Conservation (phyloP, 352 stramenopile species). For the Globisporangium orthogonon region DNA sequence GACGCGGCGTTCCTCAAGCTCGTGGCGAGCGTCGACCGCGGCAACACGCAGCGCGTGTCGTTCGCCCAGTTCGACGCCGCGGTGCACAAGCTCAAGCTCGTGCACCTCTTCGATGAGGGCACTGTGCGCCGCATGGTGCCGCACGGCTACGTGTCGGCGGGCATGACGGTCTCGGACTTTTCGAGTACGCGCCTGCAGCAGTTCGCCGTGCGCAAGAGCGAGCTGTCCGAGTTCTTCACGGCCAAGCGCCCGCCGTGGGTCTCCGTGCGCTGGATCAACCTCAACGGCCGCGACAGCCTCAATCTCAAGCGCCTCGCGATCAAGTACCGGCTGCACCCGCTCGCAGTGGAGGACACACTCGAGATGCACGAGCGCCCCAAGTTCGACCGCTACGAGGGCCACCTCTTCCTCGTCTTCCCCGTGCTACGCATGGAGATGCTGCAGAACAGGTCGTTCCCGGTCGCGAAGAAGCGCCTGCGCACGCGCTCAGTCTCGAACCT, state of each 20-base stretch:
- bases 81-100: slow-evolving; percentile 83
- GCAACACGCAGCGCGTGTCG: slow-evolving; percentile 34
- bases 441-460: slow-evolving; percentile 24
- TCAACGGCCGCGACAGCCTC: slow-evolving; percentile 70
- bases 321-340: slow-evolving; percentile 82
- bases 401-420: slow-evolving; percentile 81
- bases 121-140: slow-evolving; percentile 55
- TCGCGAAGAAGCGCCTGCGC: slow-evolving; percentile 28
- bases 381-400: slow-evolving; percentile 79
- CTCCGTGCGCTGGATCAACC: slow-evolving; percentile 85
- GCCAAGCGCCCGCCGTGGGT: slow-evolving; percentile 65
- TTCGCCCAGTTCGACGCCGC: slow-evolving; percentile 74
- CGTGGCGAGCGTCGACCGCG: slow-evolving; percentile 58
- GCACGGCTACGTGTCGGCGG: slow-evolving; percentile 38
- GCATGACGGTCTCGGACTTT: slow-evolving; percentile 75
- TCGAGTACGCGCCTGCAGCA: slow-evolving; percentile 65
- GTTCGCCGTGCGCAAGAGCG: slow-evolving; percentile 41
- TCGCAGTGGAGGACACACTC: slow-evolving; percentile 83
- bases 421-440: slow-evolving; percentile 68
- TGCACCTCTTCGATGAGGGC: slow-evolving; percentile 78
- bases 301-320: slow-evolving; percentile 85
- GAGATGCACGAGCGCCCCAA: slow-evolving; percentile 85
- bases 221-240: slow-evolving; percentile 73
- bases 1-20: slow-evolving; percentile 66
- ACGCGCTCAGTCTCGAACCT: slow-evolving; percentile 29